These are phyloP conservation scores for Eucommia ulmoides DNA, from an alignment of 257 asterid genomes.

Conservation along the genomic window DNA sequence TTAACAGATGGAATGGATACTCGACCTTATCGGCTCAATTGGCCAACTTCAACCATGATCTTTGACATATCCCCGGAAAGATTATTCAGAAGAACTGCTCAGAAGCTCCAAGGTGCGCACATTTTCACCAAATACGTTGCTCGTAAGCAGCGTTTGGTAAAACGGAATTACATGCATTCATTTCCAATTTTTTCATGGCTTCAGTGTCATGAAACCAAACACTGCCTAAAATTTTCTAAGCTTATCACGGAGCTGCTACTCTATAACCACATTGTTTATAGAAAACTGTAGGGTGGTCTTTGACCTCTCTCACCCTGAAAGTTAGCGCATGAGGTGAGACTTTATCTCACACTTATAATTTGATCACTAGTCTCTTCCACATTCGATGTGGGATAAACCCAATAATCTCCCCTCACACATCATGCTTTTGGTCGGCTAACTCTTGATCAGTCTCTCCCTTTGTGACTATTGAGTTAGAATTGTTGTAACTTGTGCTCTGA, in stretches of 20 bases:
- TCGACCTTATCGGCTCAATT: slow-evolving; percentile 67
- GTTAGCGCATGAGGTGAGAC: no score
- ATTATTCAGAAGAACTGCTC: slow-evolving; percentile 29
- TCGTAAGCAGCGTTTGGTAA: no score
- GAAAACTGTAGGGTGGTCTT: background rate
- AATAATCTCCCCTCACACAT: no score
- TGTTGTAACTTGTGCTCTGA: no score
- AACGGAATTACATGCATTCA: no score
- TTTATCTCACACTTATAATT: no score
- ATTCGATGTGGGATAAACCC: no score
- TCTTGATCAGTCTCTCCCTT: no score
- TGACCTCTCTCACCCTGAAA: no score
- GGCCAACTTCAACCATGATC: slow-evolving; percentile 60
- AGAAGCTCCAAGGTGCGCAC: slow-evolving; percentile 52
- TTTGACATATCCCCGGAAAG: slow-evolving; percentile 52
- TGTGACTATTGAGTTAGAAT: no score
- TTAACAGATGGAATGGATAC: slow-evolving; percentile 88
- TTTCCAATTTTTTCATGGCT: background rate
- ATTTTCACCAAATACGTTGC: background rate
- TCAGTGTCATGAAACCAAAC: background rate
- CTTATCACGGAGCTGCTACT: background rate
- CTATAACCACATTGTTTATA: background rate
- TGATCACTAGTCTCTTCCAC: no score
- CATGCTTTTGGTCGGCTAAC: no score
- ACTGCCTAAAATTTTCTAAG: background rate